phyloP scores from a whole-genome alignment of 257 asterid genomes.

The Penstemon newberryi region DNA sequence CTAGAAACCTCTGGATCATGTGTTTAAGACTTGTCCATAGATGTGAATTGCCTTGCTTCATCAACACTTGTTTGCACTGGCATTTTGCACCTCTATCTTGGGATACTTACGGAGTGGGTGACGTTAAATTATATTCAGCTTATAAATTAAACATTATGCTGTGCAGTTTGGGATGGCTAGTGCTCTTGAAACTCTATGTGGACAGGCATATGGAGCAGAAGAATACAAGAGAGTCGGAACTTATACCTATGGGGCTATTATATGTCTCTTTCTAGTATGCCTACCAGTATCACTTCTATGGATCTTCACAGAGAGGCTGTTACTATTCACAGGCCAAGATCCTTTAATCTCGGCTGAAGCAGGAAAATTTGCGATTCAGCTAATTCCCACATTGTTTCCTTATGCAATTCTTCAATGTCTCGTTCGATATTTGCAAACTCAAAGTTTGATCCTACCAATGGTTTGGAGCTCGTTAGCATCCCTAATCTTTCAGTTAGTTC shows the following conservation, averaged over 20 bases:
- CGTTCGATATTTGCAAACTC: constrained; percentile 30
- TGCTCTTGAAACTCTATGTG: constrained; percentile 26
- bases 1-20: too few species aligned
- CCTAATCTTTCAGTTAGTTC: constrained; percentile 25
- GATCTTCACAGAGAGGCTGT: constrained; percentile 27
- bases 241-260: constrained; percentile 25
- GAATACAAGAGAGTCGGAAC: constrained; percentile 26
- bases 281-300: constrained; percentile 31
- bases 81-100: too few species aligned
- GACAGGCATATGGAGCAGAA: constrained; percentile 25
- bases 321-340: constrained; percentile 32
- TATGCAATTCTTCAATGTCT: constrained; percentile 28
- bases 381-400: constrained; percentile 31
- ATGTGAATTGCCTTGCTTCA: too few species aligned
- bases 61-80: too few species aligned
- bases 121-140: background rate
- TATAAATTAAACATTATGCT: background rate
- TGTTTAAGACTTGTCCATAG: too few species aligned
- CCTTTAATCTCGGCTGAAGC: constrained; percentile 29
- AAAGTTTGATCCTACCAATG: constrained; percentile 35
- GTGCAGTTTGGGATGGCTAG: constrained; percentile 18
- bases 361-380: constrained; percentile 23
- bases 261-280: constrained; percentile 24
- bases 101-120: too few species aligned
- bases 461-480: constrained; percentile 18